These are phyloP conservation scores for Alternaria atra DNA, from an alignment of 2,329 filamentous ascomycete species.

Conservation along the genomic window DNA sequence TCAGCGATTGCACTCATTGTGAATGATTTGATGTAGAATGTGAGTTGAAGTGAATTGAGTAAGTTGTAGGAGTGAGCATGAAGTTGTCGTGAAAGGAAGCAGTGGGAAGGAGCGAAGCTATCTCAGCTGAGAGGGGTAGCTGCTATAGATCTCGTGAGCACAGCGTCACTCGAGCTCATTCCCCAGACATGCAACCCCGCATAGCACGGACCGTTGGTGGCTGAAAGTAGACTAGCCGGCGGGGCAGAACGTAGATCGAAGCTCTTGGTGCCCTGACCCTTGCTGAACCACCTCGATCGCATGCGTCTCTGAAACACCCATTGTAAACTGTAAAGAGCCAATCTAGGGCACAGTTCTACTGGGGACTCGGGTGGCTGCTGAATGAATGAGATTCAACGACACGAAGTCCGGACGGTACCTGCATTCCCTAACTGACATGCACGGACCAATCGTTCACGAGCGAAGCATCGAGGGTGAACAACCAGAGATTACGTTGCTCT, in stretches of 20 bases:
- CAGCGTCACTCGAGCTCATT: conserved; percentile 33
- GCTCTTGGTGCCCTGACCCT: conserved; percentile 18
- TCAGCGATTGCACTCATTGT: conserved; percentile 54
- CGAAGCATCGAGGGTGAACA: background rate
- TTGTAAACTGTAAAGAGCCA: background rate
- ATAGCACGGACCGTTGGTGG: conserved; percentile 27
- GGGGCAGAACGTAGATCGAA: conserved; percentile 29
- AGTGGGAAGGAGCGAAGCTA: conserved; percentile 21
- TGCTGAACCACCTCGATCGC: conserved; percentile 19
- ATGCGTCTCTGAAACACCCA: conserved; percentile 22
- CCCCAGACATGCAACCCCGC: conserved; percentile 40
- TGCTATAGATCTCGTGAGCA: conserved; percentile 32
- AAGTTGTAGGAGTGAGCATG: conserved; percentile 25
- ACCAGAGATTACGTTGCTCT: background rate
- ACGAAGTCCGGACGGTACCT: background rate
- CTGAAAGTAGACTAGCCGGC: conserved; percentile 24
- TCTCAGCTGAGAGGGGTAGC: conserved; percentile 35
- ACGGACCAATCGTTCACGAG: conserved; percentile 15
- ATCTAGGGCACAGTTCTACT: background rate
- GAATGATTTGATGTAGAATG: conserved; percentile 32
- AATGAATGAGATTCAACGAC: background rate
- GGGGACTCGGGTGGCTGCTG: background rate
- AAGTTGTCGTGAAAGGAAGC: conserved; percentile 30
- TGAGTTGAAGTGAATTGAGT: conserved; percentile 29
- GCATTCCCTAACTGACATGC: background rate